A percentile compares a stretch with the other conserved stretches of the same genome.
phyloP scores from a whole-genome alignment of 2,329 filamentous ascomycete genomes.

The Cytospora paraplurivora region DNA sequence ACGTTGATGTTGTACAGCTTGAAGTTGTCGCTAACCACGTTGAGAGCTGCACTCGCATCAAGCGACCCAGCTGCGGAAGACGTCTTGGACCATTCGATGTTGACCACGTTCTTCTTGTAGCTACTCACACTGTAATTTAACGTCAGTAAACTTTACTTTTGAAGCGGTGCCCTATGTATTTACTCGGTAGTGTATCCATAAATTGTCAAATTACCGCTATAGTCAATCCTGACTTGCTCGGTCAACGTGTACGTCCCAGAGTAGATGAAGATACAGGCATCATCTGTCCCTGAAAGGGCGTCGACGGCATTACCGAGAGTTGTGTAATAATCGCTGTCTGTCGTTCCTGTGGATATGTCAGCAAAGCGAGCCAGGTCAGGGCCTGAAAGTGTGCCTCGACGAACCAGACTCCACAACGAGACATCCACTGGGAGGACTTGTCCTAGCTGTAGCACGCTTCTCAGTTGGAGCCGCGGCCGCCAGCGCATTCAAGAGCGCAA shows the following conservation, averaged over 20 bases:
- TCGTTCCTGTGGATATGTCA: neutral
- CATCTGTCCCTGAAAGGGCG: slow-evolving; percentile 32
- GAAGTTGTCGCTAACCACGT: slow-evolving; percentile 36
- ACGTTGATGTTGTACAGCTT: slow-evolving; percentile 42
- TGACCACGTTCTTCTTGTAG: slow-evolving; percentile 39
- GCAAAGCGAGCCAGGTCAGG: neutral
- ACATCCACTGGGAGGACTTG: slow-evolving; percentile 8
- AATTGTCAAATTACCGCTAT: slow-evolving; percentile 35
- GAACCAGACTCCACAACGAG: slow-evolving; percentile 8
- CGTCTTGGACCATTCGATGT: slow-evolving; percentile 38
- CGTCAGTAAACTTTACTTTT: neutral
- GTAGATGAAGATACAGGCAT: slow-evolving; percentile 39
- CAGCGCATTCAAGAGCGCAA: neutral
- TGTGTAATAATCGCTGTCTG: slow-evolving; percentile 22
- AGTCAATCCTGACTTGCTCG: slow-evolving; percentile 38
- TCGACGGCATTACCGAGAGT: slow-evolving; percentile 34
- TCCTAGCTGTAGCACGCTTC: neutral
- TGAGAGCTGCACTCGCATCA: slow-evolving; percentile 38
- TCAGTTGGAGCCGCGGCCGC: neutral
- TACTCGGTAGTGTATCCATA: slow-evolving; percentile 39
- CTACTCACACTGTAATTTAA: slow-evolving; percentile 3
- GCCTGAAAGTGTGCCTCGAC: neutral
- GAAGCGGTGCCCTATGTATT: neutral
- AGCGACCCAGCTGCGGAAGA: slow-evolving; percentile 37
- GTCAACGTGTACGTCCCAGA: slow-evolving; percentile 36